A percentile compares a stretch with the other conserved stretches of the same genome.
Conservation (phyloP, 495 filamentous ascomycete species). For the Aspergillus bridgeri region DNA sequence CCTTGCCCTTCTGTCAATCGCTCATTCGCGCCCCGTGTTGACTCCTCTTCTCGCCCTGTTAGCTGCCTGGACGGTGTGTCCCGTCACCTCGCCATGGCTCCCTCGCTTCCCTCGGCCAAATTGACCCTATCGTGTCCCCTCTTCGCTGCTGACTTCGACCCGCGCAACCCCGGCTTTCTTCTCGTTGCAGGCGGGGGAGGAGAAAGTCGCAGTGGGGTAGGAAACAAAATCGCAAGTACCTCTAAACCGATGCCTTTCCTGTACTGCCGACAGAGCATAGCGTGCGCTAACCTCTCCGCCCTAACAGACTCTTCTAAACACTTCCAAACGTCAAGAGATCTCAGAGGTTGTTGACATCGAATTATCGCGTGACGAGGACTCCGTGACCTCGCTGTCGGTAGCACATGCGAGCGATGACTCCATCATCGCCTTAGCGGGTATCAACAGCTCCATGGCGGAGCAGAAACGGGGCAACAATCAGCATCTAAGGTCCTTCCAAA, state of each 20-base stretch:
- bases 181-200: slow-evolving; percentile 92
- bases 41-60: slow-evolving; percentile 3
- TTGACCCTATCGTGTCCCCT: slow-evolving; percentile 80
- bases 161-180: slow-evolving; percentile 66
- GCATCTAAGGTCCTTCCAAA: slow-evolving; percentile 78
- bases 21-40: neutral
- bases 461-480: slow-evolving; percentile 76
- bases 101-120: slow-evolving; percentile 57
- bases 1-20: too few species aligned
- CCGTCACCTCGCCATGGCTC: slow-evolving; percentile 38
- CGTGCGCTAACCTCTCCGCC: neutral
- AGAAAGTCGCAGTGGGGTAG: slow-evolving; percentile 76
- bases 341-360: slow-evolving; percentile 68
- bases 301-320: slow-evolving; percentile 65
- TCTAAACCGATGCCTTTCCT: neutral
- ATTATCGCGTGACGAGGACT: slow-evolving; percentile 85
- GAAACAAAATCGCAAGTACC: slow-evolving; percentile 78
- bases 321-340: slow-evolving; percentile 58
- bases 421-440: slow-evolving; percentile 71
- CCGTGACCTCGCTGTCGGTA: slow-evolving; percentile 75
- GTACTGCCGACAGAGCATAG: neutral
- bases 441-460: slow-evolving; percentile 75
- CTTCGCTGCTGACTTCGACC: slow-evolving; percentile 85
- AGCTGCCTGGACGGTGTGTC: slow-evolving; percentile 8
- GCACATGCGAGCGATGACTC: slow-evolving; percentile 52